Percentiles rank a stretch among this genome's conserved stretches.
phyloP scores from a whole-genome alignment of 2,329 filamentous ascomycete species.

The Trichoderma sp. region DNA sequence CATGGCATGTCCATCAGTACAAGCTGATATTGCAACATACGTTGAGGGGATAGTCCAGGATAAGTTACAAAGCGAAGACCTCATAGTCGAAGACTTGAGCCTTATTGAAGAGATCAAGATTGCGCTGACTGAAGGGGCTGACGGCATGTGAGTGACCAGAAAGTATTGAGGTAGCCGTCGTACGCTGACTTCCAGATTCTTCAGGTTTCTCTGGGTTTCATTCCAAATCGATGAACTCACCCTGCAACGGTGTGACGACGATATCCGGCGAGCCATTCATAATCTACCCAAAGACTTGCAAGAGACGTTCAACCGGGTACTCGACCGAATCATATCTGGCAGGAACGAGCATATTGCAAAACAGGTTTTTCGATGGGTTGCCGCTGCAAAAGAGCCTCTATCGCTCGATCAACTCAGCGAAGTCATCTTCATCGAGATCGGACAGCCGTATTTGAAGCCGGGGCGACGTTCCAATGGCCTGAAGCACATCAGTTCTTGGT shows the following conservation, averaged over 20 bases:
- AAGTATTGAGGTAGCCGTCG: neutral
- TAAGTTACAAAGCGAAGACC: constrained; percentile 20
- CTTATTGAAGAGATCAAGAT: constrained; percentile 36
- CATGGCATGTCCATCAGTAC: constrained; percentile 6
- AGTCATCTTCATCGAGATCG: constrained; percentile 42
- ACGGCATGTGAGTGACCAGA: constrained; percentile 41
- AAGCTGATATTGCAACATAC: constrained; percentile 28
- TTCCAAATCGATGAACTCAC: constrained; percentile 44
- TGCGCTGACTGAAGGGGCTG: constrained; percentile 36
- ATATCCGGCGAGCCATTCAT: constrained; percentile 27
- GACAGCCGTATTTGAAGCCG: constrained; percentile 32
- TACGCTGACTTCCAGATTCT: neutral
- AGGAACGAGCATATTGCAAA: constrained; percentile 4
- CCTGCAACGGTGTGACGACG: constrained; percentile 33
- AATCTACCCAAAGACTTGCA: constrained; percentile 29
- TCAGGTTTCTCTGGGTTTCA: constrained; percentile 47
- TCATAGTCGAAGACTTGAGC: constrained; percentile 30
- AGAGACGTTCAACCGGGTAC: constrained; percentile 29
- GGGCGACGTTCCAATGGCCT: constrained; percentile 37
- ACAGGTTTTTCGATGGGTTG: constrained; percentile 36
- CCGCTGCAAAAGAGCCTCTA: constrained; percentile 39
- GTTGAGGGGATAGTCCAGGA: constrained; percentile 26
- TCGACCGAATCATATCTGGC: constrained; percentile 27
- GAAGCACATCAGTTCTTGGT: constrained; percentile 37
- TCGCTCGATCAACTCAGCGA: constrained; percentile 44